Evolutionary conservation across 768 basidiomycete genomes (phyloP), one percentile per base, ranked within the genome.

Genomic region (Boletus huronensis): DNA sequence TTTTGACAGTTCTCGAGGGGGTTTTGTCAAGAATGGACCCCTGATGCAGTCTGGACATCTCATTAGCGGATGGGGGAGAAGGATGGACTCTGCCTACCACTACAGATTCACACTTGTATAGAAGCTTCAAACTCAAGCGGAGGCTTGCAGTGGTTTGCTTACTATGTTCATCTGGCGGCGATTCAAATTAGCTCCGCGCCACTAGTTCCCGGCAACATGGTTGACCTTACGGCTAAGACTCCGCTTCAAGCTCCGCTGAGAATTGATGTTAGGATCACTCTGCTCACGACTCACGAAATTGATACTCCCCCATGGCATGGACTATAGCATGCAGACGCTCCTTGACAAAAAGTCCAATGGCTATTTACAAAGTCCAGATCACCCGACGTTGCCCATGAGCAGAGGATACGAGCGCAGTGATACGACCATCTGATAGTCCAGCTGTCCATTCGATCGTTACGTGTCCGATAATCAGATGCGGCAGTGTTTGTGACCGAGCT

Each of bases 1-100:
- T 64, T 40, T 58, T 59, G 32, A 77, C 55, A 2, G 58, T 60
- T 11, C 83, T 82, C 0, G 57, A 71, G 6, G 80, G 79, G 53
- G 78, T 74, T 45, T 78, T 79, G 3, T 73, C 66, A 8, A 83
- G 73, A 14, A 77, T 56, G 11, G 70, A 71, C 11, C 78, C 77
- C 71, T 75, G 28, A 62, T 64, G 56, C 81, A 80, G 53, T 58
- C 48, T 31, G 43, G 54, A 40, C 58, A 62, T 19, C 55, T 53
- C 48, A 46, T 58, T 10, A 44, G 32, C 19, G 6, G 3, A 23
- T 44, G 52, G 21, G 21, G 6, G 17, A 17, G 16, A 29, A 45
- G 14, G 49, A 23, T 14, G 11, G 14, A 23, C 3, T 17, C 23
- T 17, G 47, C 32, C 32, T n/a, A 35, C 16, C 35, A 35, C 35